phyloP scores from a whole-genome alignment of 2,329 filamentous ascomycete genomes.

The Penicillium sclerotiorum region DNA sequence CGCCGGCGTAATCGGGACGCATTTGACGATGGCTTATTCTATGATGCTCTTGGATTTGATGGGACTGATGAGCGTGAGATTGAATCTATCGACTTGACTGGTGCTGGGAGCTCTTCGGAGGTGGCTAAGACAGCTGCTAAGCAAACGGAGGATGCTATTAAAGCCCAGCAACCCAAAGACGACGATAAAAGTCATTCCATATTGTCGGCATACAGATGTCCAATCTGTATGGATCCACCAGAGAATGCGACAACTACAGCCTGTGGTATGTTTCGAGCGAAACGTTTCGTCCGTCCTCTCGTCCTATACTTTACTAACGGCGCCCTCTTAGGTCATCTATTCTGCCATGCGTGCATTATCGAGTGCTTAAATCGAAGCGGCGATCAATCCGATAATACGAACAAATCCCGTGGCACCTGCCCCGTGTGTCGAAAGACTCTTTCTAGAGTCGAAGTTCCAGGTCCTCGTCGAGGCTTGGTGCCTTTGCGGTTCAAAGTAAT shows the following conservation, averaged over 20 bases:
- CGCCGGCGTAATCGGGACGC: conserved; percentile 12
- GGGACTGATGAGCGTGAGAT: too few relatives aligned
- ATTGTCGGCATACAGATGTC: conserved; percentile 58
- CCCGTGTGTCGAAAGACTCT: conserved; percentile 50
- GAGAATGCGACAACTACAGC: conserved; percentile 62
- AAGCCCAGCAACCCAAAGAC: conserved; percentile 43
- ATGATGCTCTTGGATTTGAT: too few relatives aligned
- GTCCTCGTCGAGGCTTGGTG: conserved; percentile 39
- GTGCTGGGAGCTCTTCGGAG: conserved; percentile 42
- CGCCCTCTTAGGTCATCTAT: conserved; percentile 57
- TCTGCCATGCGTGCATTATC: conserved; percentile 65
- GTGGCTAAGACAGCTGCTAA: conserved; percentile 54
- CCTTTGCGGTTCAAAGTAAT: conserved; percentile 42
- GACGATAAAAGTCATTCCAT: conserved; percentile 35
- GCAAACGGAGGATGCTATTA: conserved; percentile 56
- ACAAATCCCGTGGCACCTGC: conserved; percentile 44
- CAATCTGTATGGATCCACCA: conserved; percentile 65
- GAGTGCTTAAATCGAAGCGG: conserved; percentile 62
- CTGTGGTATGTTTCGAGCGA: conserved; percentile 54
- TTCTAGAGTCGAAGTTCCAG: conserved; percentile 38
- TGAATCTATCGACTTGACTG: conserved; percentile 56
- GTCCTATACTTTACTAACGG: neutral
- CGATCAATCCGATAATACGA: conserved; percentile 42
- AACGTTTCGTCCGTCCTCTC: neutral
- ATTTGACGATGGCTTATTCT: too few relatives aligned